A percentile compares a stretch with the other conserved stretches of the same genome.
These are phyloP conservation scores for Teunomyces tritomae DNA, from an alignment of 805 yeast species.

Conservation along the genomic window DNA sequence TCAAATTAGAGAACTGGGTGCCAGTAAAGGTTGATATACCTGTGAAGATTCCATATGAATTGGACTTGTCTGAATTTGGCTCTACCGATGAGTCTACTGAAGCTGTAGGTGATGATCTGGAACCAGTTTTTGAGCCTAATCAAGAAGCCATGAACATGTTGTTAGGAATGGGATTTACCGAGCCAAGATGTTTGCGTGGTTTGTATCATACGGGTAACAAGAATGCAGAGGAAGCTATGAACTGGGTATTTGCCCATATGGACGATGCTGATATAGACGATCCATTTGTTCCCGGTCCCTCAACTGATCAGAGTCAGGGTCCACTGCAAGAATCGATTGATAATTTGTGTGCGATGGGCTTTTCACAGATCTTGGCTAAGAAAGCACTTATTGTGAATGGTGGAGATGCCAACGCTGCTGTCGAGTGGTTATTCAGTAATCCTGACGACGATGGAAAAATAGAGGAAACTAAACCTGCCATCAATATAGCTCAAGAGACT, in stretches of 20 bases:
- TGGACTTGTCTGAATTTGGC: slow-evolving; percentile 44
- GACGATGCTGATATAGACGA: slow-evolving; percentile 79
- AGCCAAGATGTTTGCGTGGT: slow-evolving; percentile 62
- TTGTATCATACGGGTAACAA: slow-evolving; percentile 69
- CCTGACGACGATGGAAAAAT: slow-evolving; percentile 74
- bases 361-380: slow-evolving; percentile 57
- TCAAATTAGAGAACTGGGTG: slow-evolving; percentile 83
- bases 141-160: slow-evolving; percentile 53
- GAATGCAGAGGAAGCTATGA: slow-evolving; percentile 71
- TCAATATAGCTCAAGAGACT: slow-evolving; percentile 28
- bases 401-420: slow-evolving; percentile 69
- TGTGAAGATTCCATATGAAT: slow-evolving; percentile 45
- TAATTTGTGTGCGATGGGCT: slow-evolving; percentile 73
- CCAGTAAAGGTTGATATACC: slow-evolving; percentile 82
- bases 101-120: slow-evolving; percentile 7
- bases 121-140: slow-evolving; percentile 49
- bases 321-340: slow-evolving; percentile 40
- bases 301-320: slow-evolving; percentile 22
- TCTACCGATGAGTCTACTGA: slow-evolving; percentile 24
- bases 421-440: slow-evolving; percentile 86
- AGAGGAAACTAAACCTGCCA: slow-evolving; percentile 17
- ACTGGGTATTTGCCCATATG: slow-evolving; percentile 87
- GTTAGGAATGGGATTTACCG: slow-evolving; percentile 84
- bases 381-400: slow-evolving; percentile 65
- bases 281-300: slow-evolving; percentile 40